Conservation (phyloP, 805 yeast genomes). For the Wickerhamiella australiensis region DNA sequence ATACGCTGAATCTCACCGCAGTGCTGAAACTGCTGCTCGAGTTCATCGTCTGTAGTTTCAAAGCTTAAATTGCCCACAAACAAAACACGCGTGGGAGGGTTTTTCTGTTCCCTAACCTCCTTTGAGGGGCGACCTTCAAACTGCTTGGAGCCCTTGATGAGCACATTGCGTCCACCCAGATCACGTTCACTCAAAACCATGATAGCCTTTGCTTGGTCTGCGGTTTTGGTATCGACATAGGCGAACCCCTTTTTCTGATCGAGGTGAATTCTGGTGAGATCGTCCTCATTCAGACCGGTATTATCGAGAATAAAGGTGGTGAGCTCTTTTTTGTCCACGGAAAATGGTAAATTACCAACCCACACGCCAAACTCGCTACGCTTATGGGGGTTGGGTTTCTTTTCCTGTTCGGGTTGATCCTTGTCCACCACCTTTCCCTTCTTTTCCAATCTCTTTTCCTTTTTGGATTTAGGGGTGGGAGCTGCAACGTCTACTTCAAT, state of each 20-base stretch:
- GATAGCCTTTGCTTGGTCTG: slow-evolving; percentile 48
- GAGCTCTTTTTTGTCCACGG: slow-evolving; percentile 66
- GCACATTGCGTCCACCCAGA: slow-evolving; percentile 71
- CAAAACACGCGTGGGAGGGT: slow-evolving; percentile 78
- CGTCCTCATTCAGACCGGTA: slow-evolving; percentile 30
- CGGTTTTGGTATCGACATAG: slow-evolving; percentile 64
- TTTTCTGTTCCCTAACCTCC: slow-evolving; percentile 38
- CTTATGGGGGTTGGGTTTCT: slow-evolving; percentile 14
- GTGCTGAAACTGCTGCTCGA: slow-evolving; percentile 74
- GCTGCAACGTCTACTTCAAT: slow-evolving; percentile 36
- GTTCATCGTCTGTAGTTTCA: slow-evolving; percentile 71
- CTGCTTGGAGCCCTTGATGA: slow-evolving; percentile 69
- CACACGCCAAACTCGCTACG: slow-evolving; percentile 52
- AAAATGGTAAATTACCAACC: slow-evolving; percentile 87
- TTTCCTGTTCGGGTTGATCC: slow-evolving; percentile 26
- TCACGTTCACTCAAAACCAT: slow-evolving; percentile 56
- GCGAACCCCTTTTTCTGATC: slow-evolving; percentile 77
- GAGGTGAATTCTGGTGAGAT: slow-evolving; percentile 63
- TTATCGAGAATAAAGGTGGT: slow-evolving; percentile 41
- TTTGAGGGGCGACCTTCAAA: slow-evolving; percentile 79
- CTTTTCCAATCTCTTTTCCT: slow-evolving; percentile 76
- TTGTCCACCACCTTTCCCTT: slow-evolving; percentile 37
- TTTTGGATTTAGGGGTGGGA: slow-evolving; percentile 77
- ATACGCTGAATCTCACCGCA: slow-evolving; percentile 78
- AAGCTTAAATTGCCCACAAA: slow-evolving; percentile 91